Evolutionary conservation across 106 monocot species (phyloP).

Genomic region (Allium sativum): DNA sequence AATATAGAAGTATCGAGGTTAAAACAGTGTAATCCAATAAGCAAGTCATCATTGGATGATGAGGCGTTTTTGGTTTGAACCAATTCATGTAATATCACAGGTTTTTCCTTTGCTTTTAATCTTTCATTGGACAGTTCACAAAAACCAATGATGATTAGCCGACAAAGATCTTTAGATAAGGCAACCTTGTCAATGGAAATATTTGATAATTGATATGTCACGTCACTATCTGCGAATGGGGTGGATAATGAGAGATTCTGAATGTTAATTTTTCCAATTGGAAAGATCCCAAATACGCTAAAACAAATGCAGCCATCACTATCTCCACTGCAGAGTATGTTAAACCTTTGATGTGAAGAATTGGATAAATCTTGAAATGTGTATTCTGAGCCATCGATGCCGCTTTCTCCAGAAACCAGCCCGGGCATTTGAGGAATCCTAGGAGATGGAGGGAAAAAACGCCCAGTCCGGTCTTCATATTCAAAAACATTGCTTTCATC

Average conservation of each 20-base stretch:
- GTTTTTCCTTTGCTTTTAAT: constrained; percentile 5
- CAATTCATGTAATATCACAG: constrained; percentile 4
- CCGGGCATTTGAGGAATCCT: constrained; percentile 77
- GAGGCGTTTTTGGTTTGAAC: constrained; percentile 9
- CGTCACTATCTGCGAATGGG: constrained; percentile 12
- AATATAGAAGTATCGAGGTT: constrained; percentile 83
- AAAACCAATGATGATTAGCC: constrained; percentile 50
- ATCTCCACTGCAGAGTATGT: constrained; percentile 90
- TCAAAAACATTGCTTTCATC: constrained; percentile 18
- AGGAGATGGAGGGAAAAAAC: constrained; percentile 89
- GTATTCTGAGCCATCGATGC: constrained; percentile 54
- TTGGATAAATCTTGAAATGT: constrained; percentile 50
- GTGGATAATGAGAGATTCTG: constrained; percentile 23
- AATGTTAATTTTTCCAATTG: constrained; percentile 69
- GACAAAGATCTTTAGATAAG: constrained; percentile 72
- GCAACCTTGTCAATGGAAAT: constrained; percentile 76
- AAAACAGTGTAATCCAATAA: constrained; percentile 66
- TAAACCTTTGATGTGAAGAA: constrained; percentile 57
- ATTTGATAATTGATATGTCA: constrained; percentile 34
- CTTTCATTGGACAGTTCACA: constrained; percentile 36
- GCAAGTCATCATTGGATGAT: constrained; percentile 11
- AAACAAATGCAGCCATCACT: constrained; percentile 86
- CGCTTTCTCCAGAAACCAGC: constrained; percentile 59
- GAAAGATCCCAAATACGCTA: constrained; percentile 95
- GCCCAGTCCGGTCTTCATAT: constrained; percentile 83